Conservation (phyloP, 2,329 filamentous ascomycete genomes). For the Fusarium sp. region DNA sequence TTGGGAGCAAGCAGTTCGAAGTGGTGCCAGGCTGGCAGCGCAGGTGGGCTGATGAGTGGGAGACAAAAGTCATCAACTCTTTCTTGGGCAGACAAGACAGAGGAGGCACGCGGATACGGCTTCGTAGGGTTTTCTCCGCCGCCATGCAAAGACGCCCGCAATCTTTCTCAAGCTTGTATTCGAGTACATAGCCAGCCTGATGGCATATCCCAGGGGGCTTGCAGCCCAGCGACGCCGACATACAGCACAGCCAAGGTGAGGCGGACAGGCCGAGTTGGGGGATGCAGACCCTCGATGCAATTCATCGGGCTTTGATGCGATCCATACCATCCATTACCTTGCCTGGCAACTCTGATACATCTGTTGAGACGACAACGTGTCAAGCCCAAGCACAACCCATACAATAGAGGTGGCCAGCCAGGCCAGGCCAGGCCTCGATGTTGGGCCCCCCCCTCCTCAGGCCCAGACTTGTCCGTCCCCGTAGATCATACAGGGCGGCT, state of each 20-base stretch:
- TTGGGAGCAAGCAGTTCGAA: neutral
- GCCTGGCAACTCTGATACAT: constrained; percentile 1
- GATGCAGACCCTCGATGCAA: constrained; percentile 14
- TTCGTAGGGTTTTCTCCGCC: neutral
- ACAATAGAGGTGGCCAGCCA: neutral
- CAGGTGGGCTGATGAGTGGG: constrained; percentile 16
- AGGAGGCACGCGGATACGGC: neutral
- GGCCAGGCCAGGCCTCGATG: neutral
- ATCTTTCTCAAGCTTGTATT: neutral
- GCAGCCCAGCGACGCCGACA: neutral
- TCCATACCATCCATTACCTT: neutral
- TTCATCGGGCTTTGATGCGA: constrained; percentile 16
- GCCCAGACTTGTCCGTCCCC: constrained; percentile 1
- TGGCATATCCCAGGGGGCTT: neutral
- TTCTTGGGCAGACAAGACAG: neutral
- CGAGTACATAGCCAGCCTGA: neutral
- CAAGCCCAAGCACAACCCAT: neutral
- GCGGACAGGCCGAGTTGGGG: constrained; percentile 15
- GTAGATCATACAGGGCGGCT: constrained; percentile 27
- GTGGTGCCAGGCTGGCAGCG: constrained; percentile 13
- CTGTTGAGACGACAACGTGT: constrained; percentile 15
- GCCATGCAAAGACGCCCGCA: neutral
- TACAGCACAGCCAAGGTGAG: constrained; percentile 11
- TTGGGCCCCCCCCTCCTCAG: constrained; percentile 29
- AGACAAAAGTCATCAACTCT: neutral